Percentiles rank a stretch among this genome's conserved stretches.
phyloP scores from a whole-genome alignment of 2,329 filamentous ascomycete genomes.

The Curvularia spicifera region DNA sequence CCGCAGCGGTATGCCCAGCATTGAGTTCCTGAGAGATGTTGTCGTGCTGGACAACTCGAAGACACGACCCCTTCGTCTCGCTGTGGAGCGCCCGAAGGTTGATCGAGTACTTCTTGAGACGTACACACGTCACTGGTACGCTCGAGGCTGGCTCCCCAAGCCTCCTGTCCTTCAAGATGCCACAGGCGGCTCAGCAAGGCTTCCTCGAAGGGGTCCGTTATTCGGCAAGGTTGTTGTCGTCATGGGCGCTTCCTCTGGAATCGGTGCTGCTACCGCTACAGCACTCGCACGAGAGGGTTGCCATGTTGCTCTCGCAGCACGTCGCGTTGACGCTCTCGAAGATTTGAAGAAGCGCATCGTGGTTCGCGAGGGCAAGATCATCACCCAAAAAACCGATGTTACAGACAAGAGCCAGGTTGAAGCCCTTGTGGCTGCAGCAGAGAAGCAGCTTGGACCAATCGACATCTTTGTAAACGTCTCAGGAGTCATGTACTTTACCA shows the following conservation, averaged over 20 bases:
- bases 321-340: slow-evolving; percentile 72
- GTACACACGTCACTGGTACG: slow-evolving; percentile 81
- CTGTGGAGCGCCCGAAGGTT: slow-evolving; percentile 70
- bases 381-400: slow-evolving; percentile 75
- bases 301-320: slow-evolving; percentile 73
- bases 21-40: slow-evolving; percentile 72
- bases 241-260: slow-evolving; percentile 81
- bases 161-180: slow-evolving; percentile 63
- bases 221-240: slow-evolving; percentile 74
- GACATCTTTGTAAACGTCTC: slow-evolving; percentile 83
- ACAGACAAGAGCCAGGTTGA: slow-evolving; percentile 71
- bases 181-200: slow-evolving; percentile 53
- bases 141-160: slow-evolving; percentile 74
- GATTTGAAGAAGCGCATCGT: slow-evolving; percentile 67
- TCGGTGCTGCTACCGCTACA: slow-evolving; percentile 74
- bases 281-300: slow-evolving; percentile 74
- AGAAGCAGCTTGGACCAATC: slow-evolving; percentile 70
- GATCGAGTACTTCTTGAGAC: slow-evolving; percentile 74
- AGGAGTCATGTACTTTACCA: slow-evolving; percentile 87
- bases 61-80: slow-evolving; percentile 66
- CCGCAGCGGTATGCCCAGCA: slow-evolving; percentile 78
- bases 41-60: slow-evolving; percentile 75
- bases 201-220: slow-evolving; percentile 63
- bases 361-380: slow-evolving; percentile 66
- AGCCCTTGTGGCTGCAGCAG: slow-evolving; percentile 65